Percentiles rank a stretch among this genome's conserved stretches.
These are phyloP conservation scores for Aplosporella prunicola DNA, from an alignment of 2,329 filamentous ascomycete genomes.

Conservation along the genomic window DNA sequence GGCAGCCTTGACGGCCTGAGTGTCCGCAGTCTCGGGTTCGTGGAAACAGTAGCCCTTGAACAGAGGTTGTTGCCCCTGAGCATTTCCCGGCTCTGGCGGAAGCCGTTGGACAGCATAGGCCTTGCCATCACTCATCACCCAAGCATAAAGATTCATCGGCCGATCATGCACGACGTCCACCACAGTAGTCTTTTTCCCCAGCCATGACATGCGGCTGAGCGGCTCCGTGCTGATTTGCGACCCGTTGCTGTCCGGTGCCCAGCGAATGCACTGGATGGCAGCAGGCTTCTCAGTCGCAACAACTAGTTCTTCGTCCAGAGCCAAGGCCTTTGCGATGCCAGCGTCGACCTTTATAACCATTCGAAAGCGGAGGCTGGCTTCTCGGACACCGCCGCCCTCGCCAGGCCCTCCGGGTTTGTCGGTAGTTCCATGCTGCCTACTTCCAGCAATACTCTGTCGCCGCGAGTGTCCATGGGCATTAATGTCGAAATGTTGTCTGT, in stretches of 20 bases:
- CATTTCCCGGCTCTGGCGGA: constrained; percentile 27
- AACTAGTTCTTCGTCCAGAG: constrained; percentile 83
- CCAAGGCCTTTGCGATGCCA: constrained; percentile 78
- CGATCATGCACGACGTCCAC: constrained; percentile 85
- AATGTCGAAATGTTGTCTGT: constrained; percentile 69
- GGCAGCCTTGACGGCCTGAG: constrained; percentile 61
- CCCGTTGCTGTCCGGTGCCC: constrained; percentile 74
- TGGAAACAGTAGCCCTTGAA: constrained; percentile 94
- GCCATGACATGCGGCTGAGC: constrained; percentile 75
- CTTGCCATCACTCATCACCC: constrained; percentile 80
- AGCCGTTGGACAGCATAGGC: constrained; percentile 82
- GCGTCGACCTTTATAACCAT: constrained; percentile 99
- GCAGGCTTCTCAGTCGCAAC: constrained; percentile 86
- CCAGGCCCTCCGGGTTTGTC: constrained; percentile 54
- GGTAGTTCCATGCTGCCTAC: constrained; percentile 28
- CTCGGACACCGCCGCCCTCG: constrained; percentile 71
- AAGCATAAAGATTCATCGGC: constrained; percentile 91
- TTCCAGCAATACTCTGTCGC: constrained; percentile 39
- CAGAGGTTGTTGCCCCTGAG: constrained; percentile 50
- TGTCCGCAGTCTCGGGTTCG: constrained; percentile 49
- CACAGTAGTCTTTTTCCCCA: constrained; percentile 67
- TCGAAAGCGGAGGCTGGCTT: constrained; percentile 83
- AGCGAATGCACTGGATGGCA: constrained; percentile 93
- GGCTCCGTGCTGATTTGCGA: constrained; percentile 87
- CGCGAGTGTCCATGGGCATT: constrained; percentile 31